phyloP scores from a whole-genome alignment of 202 grass and related monocot species.

The Setaria italica region DNA sequence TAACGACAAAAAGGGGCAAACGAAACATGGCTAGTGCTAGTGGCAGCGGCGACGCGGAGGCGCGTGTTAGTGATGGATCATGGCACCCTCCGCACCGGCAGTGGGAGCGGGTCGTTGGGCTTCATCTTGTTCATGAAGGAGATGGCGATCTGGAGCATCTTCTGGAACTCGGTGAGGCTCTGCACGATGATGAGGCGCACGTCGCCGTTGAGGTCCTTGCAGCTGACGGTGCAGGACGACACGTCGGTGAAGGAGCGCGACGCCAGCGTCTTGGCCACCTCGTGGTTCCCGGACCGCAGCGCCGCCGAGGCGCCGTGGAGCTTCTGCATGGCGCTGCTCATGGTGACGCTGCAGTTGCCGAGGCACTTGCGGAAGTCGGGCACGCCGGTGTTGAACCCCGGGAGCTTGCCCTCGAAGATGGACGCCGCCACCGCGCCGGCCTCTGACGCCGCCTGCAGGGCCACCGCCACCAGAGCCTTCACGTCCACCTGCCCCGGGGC shows the following conservation, averaged over 20 bases:
- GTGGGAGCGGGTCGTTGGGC: background rate
- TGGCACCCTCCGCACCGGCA: background rate
- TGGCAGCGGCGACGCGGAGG: too few relatives aligned
- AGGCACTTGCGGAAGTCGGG: constrained; percentile 45
- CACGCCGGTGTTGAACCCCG: constrained; percentile 40
- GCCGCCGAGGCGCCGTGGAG: constrained; percentile 55
- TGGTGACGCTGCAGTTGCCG: constrained; percentile 51
- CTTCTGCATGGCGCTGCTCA: constrained; percentile 56
- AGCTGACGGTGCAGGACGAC: constrained; percentile 34
- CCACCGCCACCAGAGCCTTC: constrained; percentile 37
- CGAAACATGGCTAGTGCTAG: background rate
- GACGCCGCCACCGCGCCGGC: constrained; percentile 29
- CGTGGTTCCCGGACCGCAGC: constrained; percentile 10
- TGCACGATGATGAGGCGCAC: constrained; percentile 38
- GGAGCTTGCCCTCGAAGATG: constrained; percentile 50
- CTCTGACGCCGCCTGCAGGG: constrained; percentile 50
- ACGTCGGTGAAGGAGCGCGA: constrained; percentile 40
- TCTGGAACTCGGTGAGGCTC: constrained; percentile 56
- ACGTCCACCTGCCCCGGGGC: constrained; percentile 50
- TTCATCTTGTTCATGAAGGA: constrained; percentile 39
- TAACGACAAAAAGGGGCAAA: background rate
- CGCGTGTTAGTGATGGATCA: background rate
- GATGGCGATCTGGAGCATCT: constrained; percentile 56
- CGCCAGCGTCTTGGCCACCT: constrained; percentile 42
- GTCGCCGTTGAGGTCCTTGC: constrained; percentile 48